These are phyloP conservation scores for Penicillium arizonense DNA, from an alignment of 495 filamentous ascomycete species.

Conservation along the genomic window DNA sequence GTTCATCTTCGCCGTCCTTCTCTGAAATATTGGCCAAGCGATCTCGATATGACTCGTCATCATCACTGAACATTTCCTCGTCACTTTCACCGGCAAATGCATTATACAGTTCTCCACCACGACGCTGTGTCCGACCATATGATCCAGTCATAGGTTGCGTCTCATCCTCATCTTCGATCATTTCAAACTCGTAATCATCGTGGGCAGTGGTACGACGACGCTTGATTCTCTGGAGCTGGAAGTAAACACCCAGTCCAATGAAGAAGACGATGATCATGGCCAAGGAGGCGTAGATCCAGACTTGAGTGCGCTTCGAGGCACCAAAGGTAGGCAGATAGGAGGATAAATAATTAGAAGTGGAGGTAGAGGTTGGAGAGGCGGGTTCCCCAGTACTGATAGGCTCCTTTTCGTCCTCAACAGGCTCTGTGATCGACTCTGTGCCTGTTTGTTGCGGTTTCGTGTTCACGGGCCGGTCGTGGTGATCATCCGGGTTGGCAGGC, in stretches of 20 bases:
- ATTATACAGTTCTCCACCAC: constrained; percentile 87
- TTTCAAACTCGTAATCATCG: constrained; percentile 93
- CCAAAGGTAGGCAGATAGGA: constrained; percentile 96
- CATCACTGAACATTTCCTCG: constrained; percentile 62
- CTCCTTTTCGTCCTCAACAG: constrained; percentile 22
- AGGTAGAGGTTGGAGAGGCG: constrained; percentile 44
- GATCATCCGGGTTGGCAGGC: constrained; percentile 60
- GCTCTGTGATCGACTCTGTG: constrained; percentile 21
- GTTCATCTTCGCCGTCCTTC: constrained; percentile 17
- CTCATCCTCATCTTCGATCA: constrained; percentile 80
- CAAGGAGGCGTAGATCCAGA: constrained; percentile 91
- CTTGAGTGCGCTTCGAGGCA: constrained; percentile 81
- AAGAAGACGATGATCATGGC: constrained; percentile 85
- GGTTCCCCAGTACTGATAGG: constrained; percentile 29
- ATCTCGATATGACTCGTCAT: constrained; percentile 49
- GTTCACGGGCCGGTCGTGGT: constrained; percentile 75
- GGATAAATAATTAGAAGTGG: constrained; percentile 64
- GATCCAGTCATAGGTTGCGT: constrained; percentile 51
- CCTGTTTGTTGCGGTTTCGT: constrained; percentile 46
- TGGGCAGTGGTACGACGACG: constrained; percentile 69
- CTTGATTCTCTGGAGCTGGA: constrained; percentile 74
- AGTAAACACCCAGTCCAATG: constrained; percentile 72
- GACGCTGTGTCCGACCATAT: constrained; percentile 44
- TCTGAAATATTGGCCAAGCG: constrained; percentile 24
- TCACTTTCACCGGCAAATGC: constrained; percentile 84